Base-by-base conservation (phyloP, 2,329 filamentous ascomycete species). In the Ceratocystiopsis sp. region DNA sequence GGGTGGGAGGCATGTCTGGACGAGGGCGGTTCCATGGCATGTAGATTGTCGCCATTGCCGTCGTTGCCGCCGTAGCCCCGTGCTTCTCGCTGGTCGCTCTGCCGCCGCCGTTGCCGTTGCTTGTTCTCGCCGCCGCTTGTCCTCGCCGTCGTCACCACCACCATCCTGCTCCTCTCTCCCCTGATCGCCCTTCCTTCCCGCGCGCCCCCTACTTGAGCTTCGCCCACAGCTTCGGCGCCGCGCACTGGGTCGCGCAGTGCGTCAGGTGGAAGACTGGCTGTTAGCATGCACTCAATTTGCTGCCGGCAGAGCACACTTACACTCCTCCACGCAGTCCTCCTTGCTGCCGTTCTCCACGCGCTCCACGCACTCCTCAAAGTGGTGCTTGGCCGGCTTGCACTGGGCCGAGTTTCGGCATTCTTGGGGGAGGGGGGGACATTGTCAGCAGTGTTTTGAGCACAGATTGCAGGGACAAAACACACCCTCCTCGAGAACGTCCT, bases 251-350 rank as follows among this genome's bases (percentile, higher is more conserved):
- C 51, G 89, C 85, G 71, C 91, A 98, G 74, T 96, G 91, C 56
- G 84, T 80, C 56, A 98, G 84, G 68, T 98, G 89, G 82, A 98
- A 98, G 73, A 95, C 89, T 95, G 55, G 42, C 8, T 18, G 39
- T 52, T 35, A 47, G 48, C 35, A 11, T 4, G 8, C 4, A 21
- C 21, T 4, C 21, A 21, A 21, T 21, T 4, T 8, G 8, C 21
- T 4, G 8, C 8, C 11, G 10, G 5, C 32, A 5, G 12, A 33
- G 7, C 14, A 12, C 3, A 55, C 87, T 66, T 81, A 96, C 91
- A 98, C 73, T 98, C 91, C 73, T 98, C 91, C 53, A 96, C 85
- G 58, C 91, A 98, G 70, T 96, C 87, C 75, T 98, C 91, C 57
- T 83, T 78, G 55, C 80, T 77, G 51, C 80, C 73, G 54, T 80